Evolutionary conservation across 768 basidiomycete genomes (phyloP).

Genomic region (Leccinum ochraceum): DNA sequence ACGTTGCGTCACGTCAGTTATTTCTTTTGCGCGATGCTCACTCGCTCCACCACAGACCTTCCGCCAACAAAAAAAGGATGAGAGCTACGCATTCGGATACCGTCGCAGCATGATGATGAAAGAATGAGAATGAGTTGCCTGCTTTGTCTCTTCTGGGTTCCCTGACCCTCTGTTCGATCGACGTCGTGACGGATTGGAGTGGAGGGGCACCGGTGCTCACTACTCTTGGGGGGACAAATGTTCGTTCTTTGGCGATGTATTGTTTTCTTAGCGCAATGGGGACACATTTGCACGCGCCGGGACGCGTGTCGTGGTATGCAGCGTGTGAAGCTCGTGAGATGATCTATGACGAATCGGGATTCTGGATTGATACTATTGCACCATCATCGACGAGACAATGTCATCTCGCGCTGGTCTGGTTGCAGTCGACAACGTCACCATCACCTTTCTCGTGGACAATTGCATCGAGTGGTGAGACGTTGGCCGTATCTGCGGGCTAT

Average conservation of each 20-base stretch:
- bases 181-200: not conserved
- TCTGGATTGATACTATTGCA: not conserved
- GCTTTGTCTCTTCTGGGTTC: not conserved
- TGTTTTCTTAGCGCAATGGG: not conserved
- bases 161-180: not conserved
- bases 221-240: not conserved
- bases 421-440: conserved; percentile 39
- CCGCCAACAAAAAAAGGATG: conserved; percentile 71
- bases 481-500: not conserved
- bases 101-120: conserved; percentile 47
- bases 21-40: not conserved
- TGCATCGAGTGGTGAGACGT: conserved; percentile 73
- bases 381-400: not conserved
- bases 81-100: conserved; percentile 61
- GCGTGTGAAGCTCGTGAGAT: not conserved
- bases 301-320: not conserved
- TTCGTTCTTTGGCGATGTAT: conserved; percentile 12
- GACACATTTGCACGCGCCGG: conserved; percentile 6
- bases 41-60: conserved; percentile 51
- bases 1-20: conserved; percentile 17
- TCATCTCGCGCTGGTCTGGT: conserved; percentile 22
- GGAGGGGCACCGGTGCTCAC: not conserved
- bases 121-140: conserved; percentile 14
- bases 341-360: not conserved
- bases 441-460: conserved; percentile 78